Conservation (phyloP, 2,329 filamentous ascomycete species). For the Drechslera avenae region DNA sequence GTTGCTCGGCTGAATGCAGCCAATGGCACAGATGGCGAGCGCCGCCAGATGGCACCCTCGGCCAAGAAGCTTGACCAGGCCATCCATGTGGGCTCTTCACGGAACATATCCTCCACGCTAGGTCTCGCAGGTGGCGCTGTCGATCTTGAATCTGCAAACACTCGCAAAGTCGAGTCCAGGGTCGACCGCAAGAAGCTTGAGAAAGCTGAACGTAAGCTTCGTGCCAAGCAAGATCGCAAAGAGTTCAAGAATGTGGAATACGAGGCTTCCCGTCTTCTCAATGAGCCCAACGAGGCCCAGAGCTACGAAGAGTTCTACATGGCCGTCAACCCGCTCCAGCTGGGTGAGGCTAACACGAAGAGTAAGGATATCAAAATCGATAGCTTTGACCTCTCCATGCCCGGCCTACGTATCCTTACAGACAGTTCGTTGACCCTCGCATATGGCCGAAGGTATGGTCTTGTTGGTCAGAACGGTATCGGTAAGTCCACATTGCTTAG, state of each 20-base stretch:
- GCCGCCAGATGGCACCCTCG: conserved; percentile 71
- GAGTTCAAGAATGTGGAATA: conserved; percentile 98
- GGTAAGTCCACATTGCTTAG: conserved; percentile 83
- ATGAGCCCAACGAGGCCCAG: conserved; percentile 79
- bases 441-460: conserved; percentile 91
- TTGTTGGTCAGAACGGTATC: conserved; percentile 99
- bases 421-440: conserved; percentile 90
- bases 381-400: conserved; percentile 91
- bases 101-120: conserved; percentile 94
- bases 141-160: conserved; percentile 91
- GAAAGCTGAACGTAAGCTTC: conserved; percentile 96
- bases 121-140: conserved; percentile 83
- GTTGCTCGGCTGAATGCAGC: conserved; percentile 77
- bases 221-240: conserved; percentile 98
- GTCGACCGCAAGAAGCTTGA: conserved; percentile 99
- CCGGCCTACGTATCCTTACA: conserved; percentile 83
- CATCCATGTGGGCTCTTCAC: conserved; percentile 89
- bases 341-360: conserved; percentile 76
- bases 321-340: conserved; percentile 94
- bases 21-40: conserved; percentile 70
- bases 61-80: conserved; percentile 90
- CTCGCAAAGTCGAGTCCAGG: conserved; percentile 93
- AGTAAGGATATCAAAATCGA: conserved; percentile 99
- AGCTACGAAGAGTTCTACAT: conserved; percentile 99
- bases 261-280: conserved; percentile 87